Base-by-base conservation (phyloP, 768 basidiomycete genomes). In the Rhodotorula paludigena region DNA sequence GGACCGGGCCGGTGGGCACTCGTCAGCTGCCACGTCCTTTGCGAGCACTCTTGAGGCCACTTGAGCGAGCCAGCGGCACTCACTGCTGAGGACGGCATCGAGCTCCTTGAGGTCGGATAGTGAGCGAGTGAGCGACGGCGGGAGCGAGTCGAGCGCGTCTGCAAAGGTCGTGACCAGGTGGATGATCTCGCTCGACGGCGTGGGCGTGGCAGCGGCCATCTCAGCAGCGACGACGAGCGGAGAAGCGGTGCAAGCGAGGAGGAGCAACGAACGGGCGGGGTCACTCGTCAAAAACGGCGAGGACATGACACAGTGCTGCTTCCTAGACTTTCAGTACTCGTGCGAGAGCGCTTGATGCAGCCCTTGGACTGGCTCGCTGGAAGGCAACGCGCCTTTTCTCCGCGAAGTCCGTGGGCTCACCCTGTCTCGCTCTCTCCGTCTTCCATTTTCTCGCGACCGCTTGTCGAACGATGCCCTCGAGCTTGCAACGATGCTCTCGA, bases 41-140 rank as follows among this genome's bases (percentile, higher is more conserved):
- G n/a, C n/a, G n/a, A n/a, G n/a, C n/a, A n/a, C n/a, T n/a, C n/a
- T n/a, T 11, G 52, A 58, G 5, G 38, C 41, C 11, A 7, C 47
- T n/a, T 5, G 5, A 15, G 16, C n/a, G 42, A n/a, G 28, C 15
- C 25, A 41, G 18, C 36, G 20, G 35, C 30, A 76, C 80, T 66
- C 38, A 81, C 80, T 74, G 54, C 77, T 77, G 11, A 99, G 85
- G 66, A 99, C 96, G 64, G 94, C 96, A 79, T 98, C 96, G 80
- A 99, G 89, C 80, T 99, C 96, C 71, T 92, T 89, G 60, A 99
- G 85, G 83, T 99, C 96, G 18, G 89, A 90, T 78, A 96, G 90
- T 79, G 86, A 87, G 78, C 90, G 87, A 20, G 94, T 94, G 79
- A 99, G 86, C 80, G 96, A 92, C 70, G 89, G 83, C 65, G 94